Base-by-base conservation (phyloP, 2,329 filamentous ascomycete species). In the Ramularia endophylla region DNA sequence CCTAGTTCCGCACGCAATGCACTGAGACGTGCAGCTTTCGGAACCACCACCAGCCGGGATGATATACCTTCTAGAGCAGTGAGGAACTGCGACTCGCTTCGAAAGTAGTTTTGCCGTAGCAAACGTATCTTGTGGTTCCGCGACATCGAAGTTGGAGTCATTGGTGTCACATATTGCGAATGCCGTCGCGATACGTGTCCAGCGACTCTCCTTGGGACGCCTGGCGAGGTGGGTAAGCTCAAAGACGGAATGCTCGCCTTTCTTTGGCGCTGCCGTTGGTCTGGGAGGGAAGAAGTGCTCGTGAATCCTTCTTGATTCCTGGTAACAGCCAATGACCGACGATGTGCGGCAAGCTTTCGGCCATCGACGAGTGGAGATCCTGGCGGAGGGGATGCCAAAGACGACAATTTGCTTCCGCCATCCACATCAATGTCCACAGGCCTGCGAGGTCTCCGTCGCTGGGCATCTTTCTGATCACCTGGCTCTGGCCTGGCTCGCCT, bases 51-150 rank as follows among this genome's bases (percentile, higher is more conserved):
- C 32, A 92, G 68, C n/a, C 85, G 80, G 58, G 87, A 89, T 2
- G 86, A 92, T 39, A 92, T 90, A 51, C 85, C 83, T 61, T 90
- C 85, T 12, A 92, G 72, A 1, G 86, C 86, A 3, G 81, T 84
- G 46, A 92, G 61, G 57, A 92, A 89, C 52, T 87, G 83, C 1
- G 85, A 89, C 63, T 92, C 77, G 46, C 80, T 86, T 39, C 85
- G 74, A 59, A 90, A 92, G 62, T 92, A 92, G 61, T 92, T 86
- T 45, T 88, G 84, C 41, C 85, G 73, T 46, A 92, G 61, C 8
- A 88, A 65, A 36, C 80, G 80, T n/a, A 79, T 75, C 60, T 86
- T 87, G 59, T 89, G 83, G 8, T 70, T 64, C 4, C 68, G 61
- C 1, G 79, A 78, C 57, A 90, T 67, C 16, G 83, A 75, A n/a